Base-by-base conservation (phyloP, 768 basidiomycete species). In the Hericium rajendrae region DNA sequence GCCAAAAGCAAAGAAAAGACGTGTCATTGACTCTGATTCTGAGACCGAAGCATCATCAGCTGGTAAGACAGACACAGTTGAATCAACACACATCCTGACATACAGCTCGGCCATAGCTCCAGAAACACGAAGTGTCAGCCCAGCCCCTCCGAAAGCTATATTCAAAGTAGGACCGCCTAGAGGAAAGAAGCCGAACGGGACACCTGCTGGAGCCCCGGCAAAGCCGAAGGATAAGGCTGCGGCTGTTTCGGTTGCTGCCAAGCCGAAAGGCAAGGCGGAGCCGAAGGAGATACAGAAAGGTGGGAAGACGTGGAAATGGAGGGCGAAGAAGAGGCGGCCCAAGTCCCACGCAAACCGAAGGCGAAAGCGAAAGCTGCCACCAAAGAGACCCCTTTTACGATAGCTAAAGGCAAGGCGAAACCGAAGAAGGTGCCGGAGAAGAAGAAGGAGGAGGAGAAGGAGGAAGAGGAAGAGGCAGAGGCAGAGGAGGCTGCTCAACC, bases 1-100 rank as follows among this genome's bases (percentile, higher is more conserved):
- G 37, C 66, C 70, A 10, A 74, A 65, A 51, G 38, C 70, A 6
- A 85, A 86, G 69, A 80, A 74, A 64, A 71, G 82, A 51, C 76
- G 77, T 56, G 74, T 83, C 26, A 63, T 79, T 5, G 72, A 78
- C 37, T 83, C 81, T 0, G 83, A 82, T 37, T 78, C 82, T 20
- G 84, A 82, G 43, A 68, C 32, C 32, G 32, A 32, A 32, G 32
- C 32, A 32, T 32, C 32, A 10, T 32, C 32, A 32, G 32, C 32
- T 1, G 5, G 32, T 32, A 32, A 32, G 32, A 32, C 32, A 8
- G 32, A 32, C 9, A 32, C 9, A 1, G 9, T 32, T 32, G 8
- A 4, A 32, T 32, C 32, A 32, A 32, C 6, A 32, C 9, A 32
- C 32, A 32, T 32, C 32, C 32, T 8, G 32, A 32, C 32, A 8